Conservation (phyloP, 306 rosid species). For the Medicago ruthenica region DNA sequence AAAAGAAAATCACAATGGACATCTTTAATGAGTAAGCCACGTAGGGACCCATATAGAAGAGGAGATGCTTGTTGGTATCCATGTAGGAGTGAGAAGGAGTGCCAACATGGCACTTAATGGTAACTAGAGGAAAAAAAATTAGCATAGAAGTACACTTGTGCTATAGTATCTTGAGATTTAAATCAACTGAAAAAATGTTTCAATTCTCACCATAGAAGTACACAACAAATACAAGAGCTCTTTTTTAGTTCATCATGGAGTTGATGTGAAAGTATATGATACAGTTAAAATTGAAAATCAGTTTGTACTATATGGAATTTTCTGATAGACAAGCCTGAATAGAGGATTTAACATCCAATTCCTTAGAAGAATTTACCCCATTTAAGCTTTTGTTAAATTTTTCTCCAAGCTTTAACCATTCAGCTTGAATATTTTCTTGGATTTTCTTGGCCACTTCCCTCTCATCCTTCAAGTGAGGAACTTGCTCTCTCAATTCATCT, state of each 20-base stretch:
- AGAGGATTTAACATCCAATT: conserved; percentile 36
- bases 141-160: too few species aligned
- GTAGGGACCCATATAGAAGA: too few species aligned
- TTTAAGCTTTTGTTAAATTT: conserved; percentile 42
- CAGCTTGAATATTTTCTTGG: conserved; percentile 42
- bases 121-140: too few species aligned
- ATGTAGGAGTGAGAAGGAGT: too few species aligned
- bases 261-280: conserved; percentile 12
- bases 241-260: conserved; percentile 35
- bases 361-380: conserved; percentile 33
- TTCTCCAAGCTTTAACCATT: conserved; percentile 58
- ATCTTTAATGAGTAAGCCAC: too few species aligned
- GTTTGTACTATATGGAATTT: conserved; percentile 35
- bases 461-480: conserved; percentile 48
- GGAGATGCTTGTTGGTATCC: too few species aligned
- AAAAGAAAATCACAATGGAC: too few species aligned
- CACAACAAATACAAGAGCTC: conserved; percentile 34
- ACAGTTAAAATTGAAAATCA: conserved; percentile 32
- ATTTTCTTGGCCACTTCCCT: conserved; percentile 54
- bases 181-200: neutral
- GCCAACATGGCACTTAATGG: too few species aligned
- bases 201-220: conserved; percentile 10
- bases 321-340: conserved; percentile 27
- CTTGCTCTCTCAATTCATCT: conserved; percentile 56
- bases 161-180: conserved; percentile 34